Conservation (phyloP, 1,284 basidiomycete species). For the Chiua sp. region DNA sequence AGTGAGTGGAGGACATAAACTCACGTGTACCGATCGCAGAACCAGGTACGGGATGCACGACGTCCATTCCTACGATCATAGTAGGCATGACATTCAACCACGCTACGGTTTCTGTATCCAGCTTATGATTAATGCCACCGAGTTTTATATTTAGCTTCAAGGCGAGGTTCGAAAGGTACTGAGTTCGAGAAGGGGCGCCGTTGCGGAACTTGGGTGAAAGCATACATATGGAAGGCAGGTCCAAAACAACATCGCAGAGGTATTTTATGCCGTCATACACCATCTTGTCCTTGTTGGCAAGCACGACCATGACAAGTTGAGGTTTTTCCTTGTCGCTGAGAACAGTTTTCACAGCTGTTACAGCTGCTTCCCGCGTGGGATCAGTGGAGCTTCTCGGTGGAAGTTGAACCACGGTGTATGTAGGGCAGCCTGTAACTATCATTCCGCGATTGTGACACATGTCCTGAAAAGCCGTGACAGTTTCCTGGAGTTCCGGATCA, state of each 20-base stretch:
- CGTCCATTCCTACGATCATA: too few relatives aligned
- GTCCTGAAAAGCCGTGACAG: conserved; percentile 31
- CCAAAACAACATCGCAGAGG: conserved; percentile 66
- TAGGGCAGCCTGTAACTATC: background rate
- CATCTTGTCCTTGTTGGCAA: conserved; percentile 70
- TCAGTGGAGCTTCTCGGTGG: conserved; percentile 11
- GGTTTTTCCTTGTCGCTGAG: conserved; percentile 43
- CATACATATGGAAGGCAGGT: conserved; percentile 71
- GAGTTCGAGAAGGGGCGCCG: conserved; percentile 52
- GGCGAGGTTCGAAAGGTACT: conserved; percentile 78
- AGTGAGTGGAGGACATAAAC: too few relatives aligned
- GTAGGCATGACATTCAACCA: too few relatives aligned
- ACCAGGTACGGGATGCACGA: too few relatives aligned
- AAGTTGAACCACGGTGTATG: conserved; percentile 12
- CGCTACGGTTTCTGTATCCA: conserved; percentile 51
- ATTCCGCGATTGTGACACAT: too few relatives aligned
- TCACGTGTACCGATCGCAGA: too few relatives aligned
- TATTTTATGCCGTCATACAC: conserved; percentile 75
- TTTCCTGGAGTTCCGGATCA: conserved; percentile 54
- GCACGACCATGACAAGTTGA: conserved; percentile 53
- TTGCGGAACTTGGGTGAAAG: conserved; percentile 63
- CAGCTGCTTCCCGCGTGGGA: conserved; percentile 13
- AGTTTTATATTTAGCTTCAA: conserved; percentile 83
- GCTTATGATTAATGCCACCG: conserved; percentile 72
- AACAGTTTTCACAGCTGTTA: conserved; percentile 8